Conservation (phyloP, 108 stramenopile genomes). For the Skeletonema tropicum region DNA sequence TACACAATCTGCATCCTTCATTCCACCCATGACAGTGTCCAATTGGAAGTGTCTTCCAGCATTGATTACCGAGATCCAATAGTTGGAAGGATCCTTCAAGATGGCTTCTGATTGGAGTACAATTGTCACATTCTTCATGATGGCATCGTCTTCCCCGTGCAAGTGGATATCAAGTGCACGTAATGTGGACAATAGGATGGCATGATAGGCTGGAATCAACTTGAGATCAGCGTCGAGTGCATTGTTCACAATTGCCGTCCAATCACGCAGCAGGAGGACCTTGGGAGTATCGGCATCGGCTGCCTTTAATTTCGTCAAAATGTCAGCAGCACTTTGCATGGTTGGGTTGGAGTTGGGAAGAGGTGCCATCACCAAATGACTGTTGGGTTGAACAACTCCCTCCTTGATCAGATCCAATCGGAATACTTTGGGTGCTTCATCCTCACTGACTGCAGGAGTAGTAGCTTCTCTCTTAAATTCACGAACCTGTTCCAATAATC, state of each 20-base stretch:
- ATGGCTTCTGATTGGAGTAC: slow-evolving; percentile 87
- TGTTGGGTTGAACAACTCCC: slow-evolving; percentile 59
- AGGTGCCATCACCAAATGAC: slow-evolving; percentile 87
- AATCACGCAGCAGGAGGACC: slow-evolving; percentile 84
- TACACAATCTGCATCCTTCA: slow-evolving; percentile 85
- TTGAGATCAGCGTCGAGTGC: slow-evolving; percentile 84
- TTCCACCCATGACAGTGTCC: slow-evolving; percentile 83
- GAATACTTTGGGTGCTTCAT: slow-evolving; percentile 51
- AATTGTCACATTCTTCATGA: slow-evolving; percentile 76
- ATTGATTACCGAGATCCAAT: slow-evolving; percentile 95
- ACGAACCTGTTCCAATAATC: slow-evolving; percentile 87
- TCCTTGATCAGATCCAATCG: slow-evolving; percentile 71
- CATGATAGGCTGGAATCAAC: slow-evolving; percentile 78
- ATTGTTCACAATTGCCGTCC: slow-evolving; percentile 84
- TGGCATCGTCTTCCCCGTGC: slow-evolving; percentile 18
- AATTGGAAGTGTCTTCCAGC: slow-evolving; percentile 88
- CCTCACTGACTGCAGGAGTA: slow-evolving; percentile 28
- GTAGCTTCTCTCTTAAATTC: slow-evolving; percentile 73
- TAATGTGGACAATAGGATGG: slow-evolving; percentile 63
- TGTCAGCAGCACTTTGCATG: slow-evolving; percentile 77
- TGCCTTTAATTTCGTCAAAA: slow-evolving; percentile 42
- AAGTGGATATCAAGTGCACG: slow-evolving; percentile 61
- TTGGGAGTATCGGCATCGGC: slow-evolving; percentile 34
- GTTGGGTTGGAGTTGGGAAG: slow-evolving; percentile 72
- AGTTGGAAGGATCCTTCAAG: slow-evolving; percentile 88